Evolutionary conservation across 345 rosid species (phyloP).

Genomic region (Brassica carinata): DNA sequence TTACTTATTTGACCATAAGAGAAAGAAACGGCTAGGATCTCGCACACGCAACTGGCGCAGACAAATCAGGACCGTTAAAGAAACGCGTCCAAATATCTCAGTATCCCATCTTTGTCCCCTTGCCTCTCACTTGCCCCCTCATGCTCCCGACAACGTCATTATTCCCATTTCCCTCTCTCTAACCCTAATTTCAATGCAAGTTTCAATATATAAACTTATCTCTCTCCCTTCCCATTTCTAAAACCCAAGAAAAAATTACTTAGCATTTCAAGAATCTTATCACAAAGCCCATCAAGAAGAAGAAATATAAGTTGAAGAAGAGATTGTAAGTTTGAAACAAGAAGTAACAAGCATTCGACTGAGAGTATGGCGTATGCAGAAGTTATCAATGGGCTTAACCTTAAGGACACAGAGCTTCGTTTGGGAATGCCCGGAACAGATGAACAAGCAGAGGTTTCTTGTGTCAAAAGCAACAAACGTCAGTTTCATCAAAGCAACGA

Average conservation of each 20-base stretch:
- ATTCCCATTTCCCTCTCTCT: constrained; percentile 12
- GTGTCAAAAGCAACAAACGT: constrained; percentile 62
- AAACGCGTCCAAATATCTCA: constrained; percentile 29
- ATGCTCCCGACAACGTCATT: constrained; percentile 62
- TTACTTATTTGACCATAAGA: constrained; percentile 26
- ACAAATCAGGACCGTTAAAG: constrained; percentile 30
- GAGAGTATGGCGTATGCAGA: constrained; percentile 39
- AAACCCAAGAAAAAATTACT: constrained; percentile 21
- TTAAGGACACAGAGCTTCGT: constrained; percentile 84
- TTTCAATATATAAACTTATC: constrained; percentile 36
- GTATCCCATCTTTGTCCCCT: constrained; percentile 81
- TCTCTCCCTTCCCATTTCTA: constrained; percentile 25
- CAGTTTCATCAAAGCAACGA: constrained; percentile 30
- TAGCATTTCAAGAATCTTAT: constrained; percentile 27
- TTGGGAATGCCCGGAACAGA: constrained; percentile 76
- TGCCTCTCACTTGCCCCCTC: constrained; percentile 60
- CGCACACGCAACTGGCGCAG: constrained; percentile 25
- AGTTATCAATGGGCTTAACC: constrained; percentile 54
- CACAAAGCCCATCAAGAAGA: constrained; percentile 15
- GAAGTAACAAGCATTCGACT: not conserved
- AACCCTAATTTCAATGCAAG: constrained; percentile 29
- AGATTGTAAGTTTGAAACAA: not conserved
- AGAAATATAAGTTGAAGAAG: not conserved
- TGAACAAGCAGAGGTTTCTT: constrained; percentile 38
- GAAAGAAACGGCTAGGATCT: constrained; percentile 39